Conservation (phyloP, 2,329 filamentous ascomycete genomes). For the Paradendryphiella salina region DNA sequence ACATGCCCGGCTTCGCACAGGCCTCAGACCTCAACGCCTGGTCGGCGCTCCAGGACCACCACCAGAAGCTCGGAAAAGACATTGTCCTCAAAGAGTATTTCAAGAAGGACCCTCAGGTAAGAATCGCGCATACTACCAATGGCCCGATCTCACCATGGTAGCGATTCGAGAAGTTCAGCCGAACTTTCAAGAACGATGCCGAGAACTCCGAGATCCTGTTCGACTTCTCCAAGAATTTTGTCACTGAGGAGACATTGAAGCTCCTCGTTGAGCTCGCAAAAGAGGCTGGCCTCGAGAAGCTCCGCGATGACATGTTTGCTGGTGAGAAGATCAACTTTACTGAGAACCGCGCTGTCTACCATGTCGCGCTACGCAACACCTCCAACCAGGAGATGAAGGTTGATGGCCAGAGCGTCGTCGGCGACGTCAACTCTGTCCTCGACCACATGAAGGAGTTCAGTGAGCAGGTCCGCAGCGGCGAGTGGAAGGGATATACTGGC, state of each 20-base stretch:
- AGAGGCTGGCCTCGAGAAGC: slow-evolving; percentile 87
- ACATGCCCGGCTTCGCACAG: slow-evolving; percentile 71
- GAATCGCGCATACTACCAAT: neutral
- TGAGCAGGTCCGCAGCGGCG: slow-evolving; percentile 87
- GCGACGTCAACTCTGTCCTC: slow-evolving; percentile 87
- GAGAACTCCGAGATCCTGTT: slow-evolving; percentile 88
- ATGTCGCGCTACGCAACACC: slow-evolving; percentile 90
- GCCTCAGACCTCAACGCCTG: slow-evolving; percentile 84
- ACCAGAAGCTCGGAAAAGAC: slow-evolving; percentile 80
- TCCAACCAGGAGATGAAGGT: slow-evolving; percentile 80
- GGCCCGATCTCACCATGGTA: slow-evolving; percentile 41
- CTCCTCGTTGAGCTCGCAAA: slow-evolving; percentile 87
- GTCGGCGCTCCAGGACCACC: slow-evolving; percentile 88
- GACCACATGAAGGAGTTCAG: slow-evolving; percentile 99
- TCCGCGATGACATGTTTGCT: slow-evolving; percentile 95
- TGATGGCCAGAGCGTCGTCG: slow-evolving; percentile 89
- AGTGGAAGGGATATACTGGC: slow-evolving; percentile 96
- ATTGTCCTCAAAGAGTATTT: slow-evolving; percentile 95
- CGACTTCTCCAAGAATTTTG: slow-evolving; percentile 99
- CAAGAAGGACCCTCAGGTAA: slow-evolving; percentile 69
- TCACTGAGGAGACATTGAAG: slow-evolving; percentile 87
- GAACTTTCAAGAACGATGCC: slow-evolving; percentile 76
- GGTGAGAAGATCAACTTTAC: slow-evolving; percentile 99
- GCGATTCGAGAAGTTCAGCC: slow-evolving; percentile 88
- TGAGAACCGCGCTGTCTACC: slow-evolving; percentile 93